Evolutionary conservation across 1,139 yeast species (phyloP).

Genomic region (Yamadazyma jaroonii): DNA sequence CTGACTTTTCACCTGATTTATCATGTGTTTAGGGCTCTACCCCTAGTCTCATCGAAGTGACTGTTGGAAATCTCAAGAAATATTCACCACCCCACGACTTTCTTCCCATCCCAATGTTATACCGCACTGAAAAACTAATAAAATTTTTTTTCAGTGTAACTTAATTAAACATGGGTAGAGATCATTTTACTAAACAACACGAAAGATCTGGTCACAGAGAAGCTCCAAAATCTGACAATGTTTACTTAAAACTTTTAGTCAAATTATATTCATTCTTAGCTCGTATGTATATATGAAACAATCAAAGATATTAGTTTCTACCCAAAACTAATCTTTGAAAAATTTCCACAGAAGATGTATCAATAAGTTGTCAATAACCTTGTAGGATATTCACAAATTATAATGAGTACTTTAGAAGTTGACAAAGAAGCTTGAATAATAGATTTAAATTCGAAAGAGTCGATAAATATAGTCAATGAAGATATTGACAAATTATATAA

Average conservation of each 20-base stretch:
- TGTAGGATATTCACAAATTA: conserved; percentile 2
- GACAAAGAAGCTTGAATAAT: not conserved
- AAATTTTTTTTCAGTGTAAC: conserved; percentile 4
- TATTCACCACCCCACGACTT: conserved; percentile 3
- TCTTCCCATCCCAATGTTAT: not conserved
- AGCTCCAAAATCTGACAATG: conserved; percentile 99
- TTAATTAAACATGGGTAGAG: conserved; percentile 81
- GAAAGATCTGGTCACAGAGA: conserved; percentile 93
- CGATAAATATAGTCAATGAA: conserved; percentile 9
- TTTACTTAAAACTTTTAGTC: conserved; percentile 96
- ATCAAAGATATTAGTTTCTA: not conserved
- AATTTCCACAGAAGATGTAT: conserved; percentile 6
- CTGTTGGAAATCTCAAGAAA: not conserved
- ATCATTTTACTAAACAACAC: conserved; percentile 96
- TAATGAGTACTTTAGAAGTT: conserved; percentile 8
- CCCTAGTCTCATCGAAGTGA: not conserved
- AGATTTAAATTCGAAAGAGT: not conserved
- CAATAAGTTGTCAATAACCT: conserved; percentile 3
- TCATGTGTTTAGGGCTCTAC: not conserved
- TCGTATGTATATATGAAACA: conserved; percentile 63
- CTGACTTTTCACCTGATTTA: not conserved
- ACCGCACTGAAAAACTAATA: conserved; percentile 1
- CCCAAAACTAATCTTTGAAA: no score
- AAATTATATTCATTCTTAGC: conserved; percentile 98
- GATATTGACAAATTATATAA: conserved; percentile 11